Evolutionary conservation across 2,329 filamentous ascomycete genomes (phyloP), one percentile per base, ranked within the genome.

Genomic region (Fusarium succisae): DNA sequence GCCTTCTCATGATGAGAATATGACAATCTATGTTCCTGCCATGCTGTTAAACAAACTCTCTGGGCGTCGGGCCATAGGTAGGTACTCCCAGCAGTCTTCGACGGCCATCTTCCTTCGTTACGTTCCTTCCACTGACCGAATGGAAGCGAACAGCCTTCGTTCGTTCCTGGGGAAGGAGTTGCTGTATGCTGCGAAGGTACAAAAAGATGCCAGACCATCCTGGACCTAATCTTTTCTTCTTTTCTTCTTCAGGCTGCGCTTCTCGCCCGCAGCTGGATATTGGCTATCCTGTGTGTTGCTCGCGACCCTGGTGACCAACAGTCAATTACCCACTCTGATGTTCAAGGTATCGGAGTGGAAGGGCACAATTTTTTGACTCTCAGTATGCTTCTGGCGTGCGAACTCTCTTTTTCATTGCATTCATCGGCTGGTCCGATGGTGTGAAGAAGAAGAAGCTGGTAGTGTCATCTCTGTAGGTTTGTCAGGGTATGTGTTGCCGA

Each of bases 351-450:
- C 10, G 32, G 43, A 51, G 30, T 58, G 39, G 53, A 47, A 24
- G 44, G 45, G 55, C 24, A 60, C 22, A 64, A 45, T 51, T 64
- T 64, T 51, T 61, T 39, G n/a, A 43, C 9, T 51, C 41, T 26
- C 45, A 20, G 39, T 20, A 47, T 47, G 54, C 54, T 14, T 56
- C 53, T 32, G 53, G 14, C 18, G 22, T 57, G 45, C 20, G 11
- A 44, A 8, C 30, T 28, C 28, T 58, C 43, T 48, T 64, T 65
- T 61, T 61, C 55, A 53, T 65, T 61, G 26, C 45, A 60, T 61
- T 50, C 38, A 60, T 51, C 55, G 55, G 30, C 55, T 61, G 12
- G 55, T 14, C 62, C 13, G 62, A 41, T 64, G 30, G 24, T 53
- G 38, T 35, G 45, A 65, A 65, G 62, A 65, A 30, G 28, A 30